These are phyloP conservation scores for Casaregolazyma suthepensis DNA, from an alignment of 1,139 yeast genomes.

Conservation along the genomic window DNA sequence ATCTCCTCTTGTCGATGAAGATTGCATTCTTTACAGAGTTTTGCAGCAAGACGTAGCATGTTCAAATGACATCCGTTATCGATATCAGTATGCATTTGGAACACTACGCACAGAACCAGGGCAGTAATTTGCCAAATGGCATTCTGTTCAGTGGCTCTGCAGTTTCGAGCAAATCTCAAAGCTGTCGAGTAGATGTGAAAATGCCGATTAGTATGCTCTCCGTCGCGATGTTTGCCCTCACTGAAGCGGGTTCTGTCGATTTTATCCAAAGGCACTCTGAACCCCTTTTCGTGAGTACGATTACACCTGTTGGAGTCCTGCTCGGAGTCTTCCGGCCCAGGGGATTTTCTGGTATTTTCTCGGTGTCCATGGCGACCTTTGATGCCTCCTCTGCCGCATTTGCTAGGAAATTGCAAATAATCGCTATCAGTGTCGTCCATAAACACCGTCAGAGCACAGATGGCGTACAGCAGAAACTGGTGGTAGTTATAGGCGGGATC, in stretches of 20 bases:
- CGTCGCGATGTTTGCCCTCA: not conserved
- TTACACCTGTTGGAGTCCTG: not conserved
- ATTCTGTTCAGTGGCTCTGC: constrained; percentile 32
- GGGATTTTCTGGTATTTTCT: not conserved
- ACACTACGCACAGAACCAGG: constrained; percentile 43
- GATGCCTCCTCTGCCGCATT: not conserved
- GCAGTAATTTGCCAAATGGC: constrained; percentile 45
- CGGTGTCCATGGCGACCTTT: not conserved
- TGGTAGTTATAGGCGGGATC: constrained; percentile 22
- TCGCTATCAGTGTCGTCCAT: constrained; percentile 5
- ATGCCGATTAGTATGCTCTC: not conserved
- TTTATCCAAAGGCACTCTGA: not conserved
- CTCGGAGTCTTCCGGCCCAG: constrained; percentile 6
- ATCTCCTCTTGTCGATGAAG: constrained; percentile 21
- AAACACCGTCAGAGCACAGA: constrained; percentile 21
- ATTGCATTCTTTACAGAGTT: constrained; percentile 26
- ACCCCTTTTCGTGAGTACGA: not conserved
- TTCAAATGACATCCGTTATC: constrained; percentile 48
- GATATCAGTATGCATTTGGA: constrained; percentile 50
- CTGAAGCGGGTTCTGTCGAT: not conserved
- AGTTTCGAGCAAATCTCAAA: constrained; percentile 45
- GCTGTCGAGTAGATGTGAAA: constrained; percentile 49
- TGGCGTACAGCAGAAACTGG: constrained; percentile 21
- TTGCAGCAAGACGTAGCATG: constrained; percentile 46
- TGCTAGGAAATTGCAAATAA: not conserved